Evolutionary conservation across 192 early-diverging fungal genomes (phyloP), one percentile per base, ranked within the genome.

Genomic region (Podila clonocystis): DNA sequence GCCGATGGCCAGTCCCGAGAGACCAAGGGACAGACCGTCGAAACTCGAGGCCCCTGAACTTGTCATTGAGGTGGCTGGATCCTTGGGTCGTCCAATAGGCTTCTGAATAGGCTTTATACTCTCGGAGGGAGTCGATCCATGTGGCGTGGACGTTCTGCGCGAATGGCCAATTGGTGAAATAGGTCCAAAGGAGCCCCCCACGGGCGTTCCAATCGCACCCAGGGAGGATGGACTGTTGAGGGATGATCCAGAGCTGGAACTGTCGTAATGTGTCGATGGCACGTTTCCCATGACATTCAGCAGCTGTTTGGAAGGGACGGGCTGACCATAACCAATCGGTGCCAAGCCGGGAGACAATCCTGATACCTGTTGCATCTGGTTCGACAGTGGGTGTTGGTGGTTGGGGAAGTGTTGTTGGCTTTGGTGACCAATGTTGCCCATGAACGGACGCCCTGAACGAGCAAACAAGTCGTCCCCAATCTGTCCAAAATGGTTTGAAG

Each of bases 141-240:
- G 78, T 22, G 77, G 82, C 26, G 77, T 80, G 7, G 82, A 84
- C 41, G 78, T 75, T 20, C 85, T 74, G 28, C 82, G 63, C 22
- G 79, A 29, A 67, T 85, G 84, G 7, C 85, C 85, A 31, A 86
- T 84, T 4, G 85, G 85, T 29, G 83, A 75, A 50, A 86, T 72
- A 9, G 80, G 75, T 20, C 77, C 67, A 76, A 70, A 82, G 24
- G 73, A 73, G 11, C 67, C 52, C 24, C 52, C 63, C 34, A 79
- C 68, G 33, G 72, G 75, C 22, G 77, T 62, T 31, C 64, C 72
- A 17, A 84, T 80, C 15, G 76, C 68, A 63, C 76, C 77, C 9
- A 75, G 31, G 9, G 72, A 41, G 15, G 72, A 52, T 31, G 84
- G 79, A 28, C 80, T 82, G 33, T 72, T 68, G 12, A 82, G 52